Evolutionary conservation across 495 filamentous ascomycete species (phyloP).

Genomic region (Xylaria curta): DNA sequence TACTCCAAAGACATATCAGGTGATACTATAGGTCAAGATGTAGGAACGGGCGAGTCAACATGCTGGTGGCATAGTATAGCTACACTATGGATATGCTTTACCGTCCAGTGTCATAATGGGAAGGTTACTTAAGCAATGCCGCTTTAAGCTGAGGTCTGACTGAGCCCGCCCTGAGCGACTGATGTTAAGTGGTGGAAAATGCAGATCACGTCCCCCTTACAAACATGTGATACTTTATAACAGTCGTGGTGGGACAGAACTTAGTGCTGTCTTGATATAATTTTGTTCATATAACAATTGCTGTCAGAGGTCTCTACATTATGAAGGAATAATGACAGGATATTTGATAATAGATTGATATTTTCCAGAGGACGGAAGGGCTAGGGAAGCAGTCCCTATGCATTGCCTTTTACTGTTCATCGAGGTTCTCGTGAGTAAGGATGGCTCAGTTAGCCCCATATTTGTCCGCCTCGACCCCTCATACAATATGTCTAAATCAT

Average conservation of each 20-base stretch:
- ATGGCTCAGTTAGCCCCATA: constrained; percentile 10
- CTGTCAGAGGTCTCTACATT: background rate
- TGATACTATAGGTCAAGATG: background rate
- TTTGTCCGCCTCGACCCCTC: constrained; percentile 20
- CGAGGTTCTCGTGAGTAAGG: background rate
- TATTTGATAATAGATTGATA: background rate
- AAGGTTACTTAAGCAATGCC: constrained; percentile 2
- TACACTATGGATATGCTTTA: background rate
- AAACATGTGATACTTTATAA: background rate
- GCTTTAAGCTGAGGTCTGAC: constrained; percentile 1
- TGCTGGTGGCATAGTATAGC: background rate
- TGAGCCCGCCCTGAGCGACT: background rate
- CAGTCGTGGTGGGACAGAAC: background rate
- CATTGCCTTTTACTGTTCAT: background rate
- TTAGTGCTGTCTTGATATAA: background rate
- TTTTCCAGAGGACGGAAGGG: background rate
- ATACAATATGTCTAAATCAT: constrained; percentile 6
- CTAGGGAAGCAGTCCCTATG: background rate
- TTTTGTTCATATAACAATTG: background rate
- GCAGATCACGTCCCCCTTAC: background rate
- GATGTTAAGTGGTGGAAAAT: background rate
- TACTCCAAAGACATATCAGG: background rate
- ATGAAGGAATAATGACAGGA: background rate
- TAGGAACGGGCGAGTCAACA: background rate
- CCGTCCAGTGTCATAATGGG: constrained; percentile 3